phyloP scores from a whole-genome alignment of 2,329 filamentous ascomycete species.

The Curvularia eragrostidis region DNA sequence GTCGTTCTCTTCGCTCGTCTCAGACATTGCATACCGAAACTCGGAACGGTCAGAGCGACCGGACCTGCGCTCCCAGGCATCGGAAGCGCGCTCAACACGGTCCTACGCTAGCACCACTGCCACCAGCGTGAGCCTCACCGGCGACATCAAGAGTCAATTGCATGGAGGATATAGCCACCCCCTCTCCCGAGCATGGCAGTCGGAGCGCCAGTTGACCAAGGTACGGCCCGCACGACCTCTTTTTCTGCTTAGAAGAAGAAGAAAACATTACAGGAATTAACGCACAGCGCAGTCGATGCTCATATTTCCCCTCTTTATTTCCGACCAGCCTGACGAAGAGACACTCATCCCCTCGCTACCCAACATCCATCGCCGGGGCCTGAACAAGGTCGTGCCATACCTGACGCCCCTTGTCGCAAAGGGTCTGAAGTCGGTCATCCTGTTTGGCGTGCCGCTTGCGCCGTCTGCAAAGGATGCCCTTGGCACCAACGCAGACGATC shows the following conservation, averaged over 20 bases:
- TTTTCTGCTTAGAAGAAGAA: not conserved
- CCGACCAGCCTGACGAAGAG: conserved; percentile 92
- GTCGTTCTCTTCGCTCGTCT: conserved; percentile 62
- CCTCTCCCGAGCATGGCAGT: conserved; percentile 59
- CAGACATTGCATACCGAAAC: conserved; percentile 59
- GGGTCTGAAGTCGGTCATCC: conserved; percentile 88
- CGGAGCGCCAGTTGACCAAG: conserved; percentile 61
- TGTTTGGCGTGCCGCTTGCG: conserved; percentile 90
- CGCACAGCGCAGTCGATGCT: conserved; percentile 79
- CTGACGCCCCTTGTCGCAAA: conserved; percentile 86
- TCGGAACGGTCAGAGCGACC: conserved; percentile 43
- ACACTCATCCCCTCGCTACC: conserved; percentile 88
- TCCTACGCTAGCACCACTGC: conserved; percentile 61
- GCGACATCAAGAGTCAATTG: conserved; percentile 60
- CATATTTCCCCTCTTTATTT: conserved; percentile 96
- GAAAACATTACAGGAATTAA: conserved; percentile 24
- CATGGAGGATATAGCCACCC: conserved; percentile 61
- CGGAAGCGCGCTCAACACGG: conserved; percentile 54
- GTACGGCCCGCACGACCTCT: conserved; percentile 31
- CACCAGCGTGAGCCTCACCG: conserved; percentile 60
- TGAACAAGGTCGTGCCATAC: conserved; percentile 85
- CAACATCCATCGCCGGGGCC: conserved; percentile 83
- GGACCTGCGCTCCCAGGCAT: conserved; percentile 55
- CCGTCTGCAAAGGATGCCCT: conserved; percentile 86
- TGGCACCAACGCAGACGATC: conserved; percentile 91